Conservation (phyloP, 139 green algal species). For the Auxenochlorella pyrenoidosa region DNA sequence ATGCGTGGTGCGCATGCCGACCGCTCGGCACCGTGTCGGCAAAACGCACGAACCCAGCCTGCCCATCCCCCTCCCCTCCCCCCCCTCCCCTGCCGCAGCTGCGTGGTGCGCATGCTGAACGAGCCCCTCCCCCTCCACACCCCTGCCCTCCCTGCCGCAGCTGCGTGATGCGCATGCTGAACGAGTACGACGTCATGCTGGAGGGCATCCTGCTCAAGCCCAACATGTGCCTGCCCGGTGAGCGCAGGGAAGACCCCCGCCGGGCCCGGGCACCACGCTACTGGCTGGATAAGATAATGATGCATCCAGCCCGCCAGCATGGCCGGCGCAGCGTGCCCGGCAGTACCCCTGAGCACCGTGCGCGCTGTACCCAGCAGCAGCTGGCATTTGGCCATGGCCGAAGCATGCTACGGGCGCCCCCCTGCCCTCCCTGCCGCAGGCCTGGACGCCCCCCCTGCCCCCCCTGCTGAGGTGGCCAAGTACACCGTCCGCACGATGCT, state of each 20-base stretch:
- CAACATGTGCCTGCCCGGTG: slow-evolving; percentile 87
- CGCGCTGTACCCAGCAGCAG: too few species aligned
- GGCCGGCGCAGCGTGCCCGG: too few species aligned
- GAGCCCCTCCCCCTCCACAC: not conserved
- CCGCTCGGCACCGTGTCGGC: too few species aligned
- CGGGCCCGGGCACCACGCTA: too few species aligned
- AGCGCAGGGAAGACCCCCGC: too few species aligned
- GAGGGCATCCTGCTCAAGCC: slow-evolving; percentile 96
- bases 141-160: slow-evolving; percentile 56
- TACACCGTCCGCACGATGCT: slow-evolving; percentile 87
- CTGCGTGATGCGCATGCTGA: slow-evolving; percentile 86
- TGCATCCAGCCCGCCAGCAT: not conserved
- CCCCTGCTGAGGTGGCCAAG: slow-evolving; percentile 73
- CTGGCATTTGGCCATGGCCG: too few species aligned
- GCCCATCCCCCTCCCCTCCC: not conserved
- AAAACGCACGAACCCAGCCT: too few species aligned
- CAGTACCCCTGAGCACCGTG: too few species aligned
- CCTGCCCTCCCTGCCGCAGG: slow-evolving; percentile 28
- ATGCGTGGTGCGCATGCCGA: too few species aligned
- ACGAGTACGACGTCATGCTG: slow-evolving; percentile 90
- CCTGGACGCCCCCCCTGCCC: slow-evolving; percentile 64
- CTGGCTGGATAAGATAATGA: too few species aligned
- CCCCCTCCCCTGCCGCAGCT: slow-evolving; percentile 11
- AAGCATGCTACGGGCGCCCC: too few species aligned
- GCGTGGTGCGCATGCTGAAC: too few species aligned